Conservation (phyloP, 371 early-diverging fungal genomes). For the Quaeritorhiza haematococci region DNA sequence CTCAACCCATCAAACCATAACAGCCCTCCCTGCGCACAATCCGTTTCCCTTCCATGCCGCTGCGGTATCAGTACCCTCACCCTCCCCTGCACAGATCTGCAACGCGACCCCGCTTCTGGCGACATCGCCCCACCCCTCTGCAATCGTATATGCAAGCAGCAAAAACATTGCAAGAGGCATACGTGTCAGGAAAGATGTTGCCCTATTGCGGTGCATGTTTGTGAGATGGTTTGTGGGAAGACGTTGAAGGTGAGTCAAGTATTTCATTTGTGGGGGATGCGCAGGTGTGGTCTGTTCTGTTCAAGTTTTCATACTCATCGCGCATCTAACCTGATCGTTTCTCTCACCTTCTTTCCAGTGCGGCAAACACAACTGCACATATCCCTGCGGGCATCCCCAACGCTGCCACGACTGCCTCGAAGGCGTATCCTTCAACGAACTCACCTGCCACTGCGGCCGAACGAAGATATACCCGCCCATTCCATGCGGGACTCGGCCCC, state of each 20-base stretch:
- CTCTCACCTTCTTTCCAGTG: conserved; percentile 13
- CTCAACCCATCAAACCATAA: too few species aligned
- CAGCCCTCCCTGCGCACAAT: conserved; percentile 24
- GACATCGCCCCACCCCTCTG: conserved; percentile 20
- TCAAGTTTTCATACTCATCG: neutral
- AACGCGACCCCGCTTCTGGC: conserved; percentile 7
- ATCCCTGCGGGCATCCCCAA: conserved; percentile 36
- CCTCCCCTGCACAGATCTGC: neutral
- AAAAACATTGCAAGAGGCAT: conserved; percentile 33
- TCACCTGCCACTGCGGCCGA: conserved; percentile 36
- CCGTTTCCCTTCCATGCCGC: conserved; percentile 21
- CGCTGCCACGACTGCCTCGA: conserved; percentile 42
- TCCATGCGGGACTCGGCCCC: conserved; percentile 37
- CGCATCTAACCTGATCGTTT: too few species aligned
- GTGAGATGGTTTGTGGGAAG: conserved; percentile 35
- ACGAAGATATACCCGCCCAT: conserved; percentile 38
- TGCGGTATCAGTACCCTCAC: conserved; percentile 14
- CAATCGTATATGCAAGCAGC: conserved; percentile 23
- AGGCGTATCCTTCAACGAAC: conserved; percentile 43
- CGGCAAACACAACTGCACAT: conserved; percentile 31
- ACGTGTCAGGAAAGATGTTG: conserved; percentile 35
- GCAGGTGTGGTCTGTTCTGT: neutral
- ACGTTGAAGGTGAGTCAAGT: conserved; percentile 18
- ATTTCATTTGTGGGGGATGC: neutral
- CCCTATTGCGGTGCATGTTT: conserved; percentile 26